Evolutionary conservation across 208 protist species (phyloP), one percentile per base, ranked within the genome.

Genomic region (Leishmania turanica): DNA sequence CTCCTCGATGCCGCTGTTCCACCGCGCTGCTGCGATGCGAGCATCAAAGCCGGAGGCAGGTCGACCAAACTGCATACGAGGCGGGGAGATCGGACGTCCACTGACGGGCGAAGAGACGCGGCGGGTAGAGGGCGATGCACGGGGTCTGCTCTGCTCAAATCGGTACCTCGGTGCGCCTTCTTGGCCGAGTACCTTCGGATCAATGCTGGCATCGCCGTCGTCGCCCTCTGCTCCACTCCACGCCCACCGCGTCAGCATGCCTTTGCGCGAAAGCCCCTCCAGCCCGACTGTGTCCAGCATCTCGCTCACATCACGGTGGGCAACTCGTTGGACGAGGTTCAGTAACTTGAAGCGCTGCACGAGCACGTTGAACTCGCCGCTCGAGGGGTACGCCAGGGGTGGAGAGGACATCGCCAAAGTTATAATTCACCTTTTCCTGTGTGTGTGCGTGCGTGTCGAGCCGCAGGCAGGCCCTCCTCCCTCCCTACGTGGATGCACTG

Each of bases 281-380:
- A 97, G 77, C 0, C 95, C 95, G 8, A 96, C 87, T 6, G 88
- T 92, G 51, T 94, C 88, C 53, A 98, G 90, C 87, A 98, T 90
- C 75, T 96, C 92, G 60, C 89, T 81, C 62, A 98, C 92, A 71
- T 98, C 95, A 21, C 84, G 86, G 65, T 96, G 92, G 1, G 95
- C 95, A 34, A 98, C 90, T 0, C 90, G 90, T 83, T 97, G 95
- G 34, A 97, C 95, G 47, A 98, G 82, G 40, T 91, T 91, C 24
- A 98, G 83, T 75, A 97, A 80, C 80, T 97, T 98, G 77, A 98
- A 98, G 64, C 95, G 91, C 75, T 96, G 90, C 56, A 95, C 82
- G 15, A 96, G 80, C 34, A 98, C 78, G 2, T 89, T 89, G 84
- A 92, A 93, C 75, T 97, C 93, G 17, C 82, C 78, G 8, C 78